phyloP scores from a whole-genome alignment of 2,329 filamentous ascomycete genomes.

The Bimuria novae-zelandiae region DNA sequence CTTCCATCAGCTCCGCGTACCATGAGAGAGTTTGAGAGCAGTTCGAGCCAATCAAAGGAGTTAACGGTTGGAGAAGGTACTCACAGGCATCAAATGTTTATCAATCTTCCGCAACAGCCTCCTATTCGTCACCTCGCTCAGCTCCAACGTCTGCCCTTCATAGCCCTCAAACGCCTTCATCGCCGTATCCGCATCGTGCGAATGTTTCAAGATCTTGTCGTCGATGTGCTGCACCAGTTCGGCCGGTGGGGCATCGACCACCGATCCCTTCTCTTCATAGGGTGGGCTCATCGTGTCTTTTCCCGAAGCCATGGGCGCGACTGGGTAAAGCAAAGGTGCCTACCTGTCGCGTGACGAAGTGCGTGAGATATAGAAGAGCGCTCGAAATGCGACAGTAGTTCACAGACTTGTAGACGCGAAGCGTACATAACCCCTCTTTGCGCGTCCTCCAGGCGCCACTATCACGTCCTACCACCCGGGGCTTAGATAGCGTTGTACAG shows the following conservation, averaged over 20 bases:
- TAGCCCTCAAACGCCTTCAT: constrained; percentile 59
- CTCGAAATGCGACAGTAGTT: too few species aligned
- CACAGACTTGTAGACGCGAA: background rate
- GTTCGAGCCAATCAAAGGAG: too few species aligned
- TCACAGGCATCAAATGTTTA: constrained; percentile 61
- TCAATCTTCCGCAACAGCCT: constrained; percentile 66
- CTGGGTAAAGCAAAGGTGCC: background rate
- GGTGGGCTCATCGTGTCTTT: background rate
- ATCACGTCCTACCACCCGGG: background rate
- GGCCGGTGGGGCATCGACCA: constrained; percentile 11
- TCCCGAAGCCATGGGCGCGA: background rate
- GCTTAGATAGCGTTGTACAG: background rate
- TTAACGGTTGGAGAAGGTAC: too few species aligned
- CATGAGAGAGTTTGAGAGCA: too few species aligned
- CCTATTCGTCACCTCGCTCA: constrained; percentile 62
- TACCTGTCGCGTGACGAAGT: background rate
- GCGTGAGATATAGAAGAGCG: background rate
- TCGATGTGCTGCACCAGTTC: constrained; percentile 23
- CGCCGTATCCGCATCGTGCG: constrained; percentile 64
- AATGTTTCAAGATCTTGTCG: constrained; percentile 50
- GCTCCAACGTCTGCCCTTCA: constrained; percentile 56
- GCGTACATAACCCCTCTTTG: background rate
- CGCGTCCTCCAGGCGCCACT: background rate
- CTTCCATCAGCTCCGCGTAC: background rate
- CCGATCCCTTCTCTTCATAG: constrained; percentile 24